Percentiles rank a stretch among this genome's conserved stretches.
These are phyloP conservation scores for Pichia sp. DNA, from an alignment of 1,139 yeast genomes.

Conservation along the genomic window DNA sequence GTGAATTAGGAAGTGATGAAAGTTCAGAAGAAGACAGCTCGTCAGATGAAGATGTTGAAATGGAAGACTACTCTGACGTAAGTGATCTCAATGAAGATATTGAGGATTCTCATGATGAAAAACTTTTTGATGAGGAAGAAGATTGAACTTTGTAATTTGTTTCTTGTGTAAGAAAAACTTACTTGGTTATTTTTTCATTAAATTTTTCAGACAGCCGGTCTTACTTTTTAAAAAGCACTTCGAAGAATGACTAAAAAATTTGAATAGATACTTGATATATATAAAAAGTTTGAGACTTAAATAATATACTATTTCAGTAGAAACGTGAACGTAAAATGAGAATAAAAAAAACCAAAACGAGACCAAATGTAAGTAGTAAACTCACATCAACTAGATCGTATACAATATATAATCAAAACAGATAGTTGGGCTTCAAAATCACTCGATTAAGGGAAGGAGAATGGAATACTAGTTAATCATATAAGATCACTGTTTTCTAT, in stretches of 20 bases:
- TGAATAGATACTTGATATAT: background rate
- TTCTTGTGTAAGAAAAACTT: no score
- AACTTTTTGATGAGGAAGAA: constrained; percentile 21
- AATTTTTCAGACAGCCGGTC: background rate
- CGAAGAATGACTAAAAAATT: background rate
- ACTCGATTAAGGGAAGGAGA: background rate
- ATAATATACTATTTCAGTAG: background rate
- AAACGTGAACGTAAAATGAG: background rate
- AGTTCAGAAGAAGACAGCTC: constrained; percentile 22
- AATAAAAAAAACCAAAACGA: background rate
- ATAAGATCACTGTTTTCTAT: constrained; percentile 24
- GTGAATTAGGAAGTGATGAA: constrained; percentile 24
- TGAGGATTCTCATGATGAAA: constrained; percentile 19
- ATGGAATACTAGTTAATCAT: background rate
- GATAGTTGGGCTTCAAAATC: background rate
- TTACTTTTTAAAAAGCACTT: background rate
- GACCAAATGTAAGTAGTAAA: background rate
- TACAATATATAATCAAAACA: background rate
- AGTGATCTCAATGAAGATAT: constrained; percentile 16
- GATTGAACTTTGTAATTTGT: background rate
- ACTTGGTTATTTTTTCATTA: background rate
- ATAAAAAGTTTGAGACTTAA: background rate
- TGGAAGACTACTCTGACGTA: constrained; percentile 15
- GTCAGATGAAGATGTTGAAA: constrained; percentile 25
- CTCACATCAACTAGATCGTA: background rate